Percentiles rank a stretch among this genome's conserved stretches.
These are phyloP conservation scores for Fennellomyces sp. DNA, from an alignment of 371 early-diverging fungal genomes.

Conservation along the genomic window DNA sequence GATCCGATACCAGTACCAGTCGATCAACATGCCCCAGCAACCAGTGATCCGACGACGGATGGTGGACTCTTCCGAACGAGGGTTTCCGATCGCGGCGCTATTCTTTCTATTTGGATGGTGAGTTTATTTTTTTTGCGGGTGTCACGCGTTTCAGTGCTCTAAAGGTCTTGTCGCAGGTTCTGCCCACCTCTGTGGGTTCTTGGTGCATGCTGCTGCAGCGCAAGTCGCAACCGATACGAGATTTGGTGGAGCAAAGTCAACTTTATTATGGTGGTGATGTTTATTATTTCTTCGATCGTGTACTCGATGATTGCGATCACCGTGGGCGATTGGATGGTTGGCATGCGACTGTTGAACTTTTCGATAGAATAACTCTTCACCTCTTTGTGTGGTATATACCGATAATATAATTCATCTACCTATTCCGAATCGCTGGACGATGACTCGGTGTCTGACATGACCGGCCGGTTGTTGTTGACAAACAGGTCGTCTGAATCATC, in stretches of 20 bases:
- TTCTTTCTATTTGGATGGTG: conserved; percentile 30
- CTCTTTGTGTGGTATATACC: not conserved
- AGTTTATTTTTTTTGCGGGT: not conserved
- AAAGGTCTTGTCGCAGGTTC: conserved; percentile 11
- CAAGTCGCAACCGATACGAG: conserved; percentile 26
- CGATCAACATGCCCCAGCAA: conserved; percentile 11
- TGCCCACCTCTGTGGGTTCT: conserved; percentile 25
- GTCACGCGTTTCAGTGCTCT: not conserved
- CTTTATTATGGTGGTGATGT: conserved; percentile 21
- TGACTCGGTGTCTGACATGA: conserved; percentile 39
- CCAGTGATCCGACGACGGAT: not conserved
- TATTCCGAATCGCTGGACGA: conserved; percentile 33
- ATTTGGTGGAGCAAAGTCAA: conserved; percentile 26
- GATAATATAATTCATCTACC: not conserved
- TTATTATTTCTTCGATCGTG: conserved; percentile 17
- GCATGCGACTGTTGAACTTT: conserved; percentile 7
- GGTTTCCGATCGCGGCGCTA: conserved; percentile 23
- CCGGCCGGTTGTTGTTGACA: conserved; percentile 67
- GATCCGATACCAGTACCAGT: conserved; percentile 14
- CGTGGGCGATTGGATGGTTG: conserved; percentile 24
- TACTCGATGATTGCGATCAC: conserved; percentile 22
- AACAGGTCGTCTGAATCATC: conserved; percentile 64
- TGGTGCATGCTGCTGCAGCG: conserved; percentile 29
- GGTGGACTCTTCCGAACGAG: conserved; percentile 18
- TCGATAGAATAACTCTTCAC: not conserved